Evolutionary conservation across 495 filamentous ascomycete genomes (phyloP).

Genomic region (Aspergillus kassunensis): DNA sequence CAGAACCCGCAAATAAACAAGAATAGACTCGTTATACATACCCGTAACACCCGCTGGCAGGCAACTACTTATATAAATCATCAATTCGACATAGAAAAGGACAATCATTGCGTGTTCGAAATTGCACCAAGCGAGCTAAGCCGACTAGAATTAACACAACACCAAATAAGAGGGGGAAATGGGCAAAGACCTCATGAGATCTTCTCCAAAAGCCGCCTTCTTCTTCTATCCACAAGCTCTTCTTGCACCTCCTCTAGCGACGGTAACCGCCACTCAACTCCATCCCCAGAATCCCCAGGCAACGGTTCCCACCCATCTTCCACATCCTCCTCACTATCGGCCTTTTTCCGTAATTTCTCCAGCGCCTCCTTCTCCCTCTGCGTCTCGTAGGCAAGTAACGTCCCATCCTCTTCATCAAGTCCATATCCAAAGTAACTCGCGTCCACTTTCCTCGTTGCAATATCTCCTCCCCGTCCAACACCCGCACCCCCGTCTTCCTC

Average conservation of each 20-base stretch:
- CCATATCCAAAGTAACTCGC: conserved; percentile 96
- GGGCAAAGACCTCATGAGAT: conserved; percentile 47
- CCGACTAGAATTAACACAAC: conserved; percentile 1
- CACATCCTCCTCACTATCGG: conserved; percentile 30
- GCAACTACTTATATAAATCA: neutral
- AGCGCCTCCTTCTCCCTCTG: conserved; percentile 78
- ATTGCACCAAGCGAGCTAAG: conserved; percentile 8
- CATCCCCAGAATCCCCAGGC: conserved; percentile 83
- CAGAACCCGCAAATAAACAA: conserved; percentile 15
- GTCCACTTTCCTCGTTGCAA: conserved; percentile 77
- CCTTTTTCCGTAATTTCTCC: conserved; percentile 54
- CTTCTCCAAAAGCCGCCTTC: conserved; percentile 75
- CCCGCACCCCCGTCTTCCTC: conserved; percentile 53
- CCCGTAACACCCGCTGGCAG: conserved; percentile 5
- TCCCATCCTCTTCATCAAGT: conserved; percentile 88
- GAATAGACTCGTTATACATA: conserved; percentile 13
- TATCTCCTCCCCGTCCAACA: conserved; percentile 63
- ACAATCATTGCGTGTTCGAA: conserved; percentile 5
- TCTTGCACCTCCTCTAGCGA: conserved; percentile 86
- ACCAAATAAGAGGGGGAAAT: neutral
- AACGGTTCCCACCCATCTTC: conserved; percentile 74
- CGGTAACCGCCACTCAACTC: conserved; percentile 78
- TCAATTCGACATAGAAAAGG: neutral
- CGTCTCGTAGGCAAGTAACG: conserved; percentile 74
- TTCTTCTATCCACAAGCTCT: conserved; percentile 84